phyloP scores from a whole-genome alignment of 2,329 filamentous ascomycete species.

The Didymella pomorum region DNA sequence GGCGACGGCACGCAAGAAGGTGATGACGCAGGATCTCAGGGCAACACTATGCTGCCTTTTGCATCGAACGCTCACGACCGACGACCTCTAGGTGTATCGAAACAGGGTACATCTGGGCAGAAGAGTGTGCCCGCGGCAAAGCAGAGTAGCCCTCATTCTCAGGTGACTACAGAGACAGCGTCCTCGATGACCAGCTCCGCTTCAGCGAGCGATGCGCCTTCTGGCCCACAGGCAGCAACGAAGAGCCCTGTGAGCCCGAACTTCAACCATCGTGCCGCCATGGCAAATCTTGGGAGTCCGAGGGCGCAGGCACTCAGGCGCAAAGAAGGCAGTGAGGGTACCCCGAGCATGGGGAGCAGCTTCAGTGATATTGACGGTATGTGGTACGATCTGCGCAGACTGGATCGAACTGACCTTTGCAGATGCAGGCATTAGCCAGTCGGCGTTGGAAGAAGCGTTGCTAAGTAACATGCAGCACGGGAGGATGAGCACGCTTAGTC shows the following conservation, averaged over 20 bases:
- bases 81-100: slow-evolving; percentile 16
- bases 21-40: slow-evolving; percentile 64
- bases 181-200: slow-evolving; percentile 65
- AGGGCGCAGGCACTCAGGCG: slow-evolving; percentile 28
- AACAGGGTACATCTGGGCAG: slow-evolving; percentile 24
- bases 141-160: slow-evolving; percentile 32
- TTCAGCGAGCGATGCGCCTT: slow-evolving; percentile 42
- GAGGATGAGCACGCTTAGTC: slow-evolving; percentile 73
- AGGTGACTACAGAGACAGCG: slow-evolving; percentile 34
- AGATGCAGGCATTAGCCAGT: slow-evolving; percentile 84
- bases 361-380: slow-evolving; percentile 84
- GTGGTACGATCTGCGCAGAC: slow-evolving; percentile 10
- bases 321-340: slow-evolving; percentile 47
- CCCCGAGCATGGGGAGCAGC: slow-evolving; percentile 69
- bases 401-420: slow-evolving; percentile 15
- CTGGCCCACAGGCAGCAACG: slow-evolving; percentile 27
- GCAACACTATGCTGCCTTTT: slow-evolving; percentile 54
- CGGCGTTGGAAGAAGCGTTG: slow-evolving; percentile 78
- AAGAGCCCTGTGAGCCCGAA: slow-evolving; percentile 45
- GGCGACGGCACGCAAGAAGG: slow-evolving; percentile 49
- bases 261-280: slow-evolving; percentile 66
- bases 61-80: slow-evolving; percentile 45
- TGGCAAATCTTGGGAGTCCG: slow-evolving; percentile 64
- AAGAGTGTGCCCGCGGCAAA: slow-evolving; percentile 17
- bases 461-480: slow-evolving; percentile 75